phyloP scores from a whole-genome alignment of 441 rosid species.

The Populus hybrid region DNA sequence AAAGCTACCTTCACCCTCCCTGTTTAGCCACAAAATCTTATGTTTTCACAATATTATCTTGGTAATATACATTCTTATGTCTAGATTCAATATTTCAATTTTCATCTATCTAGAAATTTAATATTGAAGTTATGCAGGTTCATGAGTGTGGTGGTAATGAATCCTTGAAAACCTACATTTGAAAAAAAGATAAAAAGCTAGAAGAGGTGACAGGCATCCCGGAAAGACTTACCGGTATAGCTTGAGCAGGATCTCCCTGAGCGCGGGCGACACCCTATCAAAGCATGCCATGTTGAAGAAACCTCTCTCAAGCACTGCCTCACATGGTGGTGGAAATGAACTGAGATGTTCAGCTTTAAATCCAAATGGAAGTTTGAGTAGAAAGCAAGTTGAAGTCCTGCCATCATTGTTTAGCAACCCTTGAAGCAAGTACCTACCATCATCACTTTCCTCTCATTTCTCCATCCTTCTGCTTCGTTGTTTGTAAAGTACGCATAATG shows the following conservation, averaged over 20 bases:
- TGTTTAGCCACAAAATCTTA: background rate
- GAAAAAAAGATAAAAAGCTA: background rate
- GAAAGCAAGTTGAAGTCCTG: conserved; percentile 26
- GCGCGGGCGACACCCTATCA: conserved; percentile 66
- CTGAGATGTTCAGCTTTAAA: background rate
- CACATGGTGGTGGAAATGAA: background rate
- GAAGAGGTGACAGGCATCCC: background rate
- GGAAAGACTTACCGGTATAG: conserved; percentile 41
- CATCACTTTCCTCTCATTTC: background rate
- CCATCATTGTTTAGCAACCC: conserved; percentile 41
- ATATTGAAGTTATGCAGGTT: background rate
- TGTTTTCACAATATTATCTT: background rate
- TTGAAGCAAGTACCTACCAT: conserved; percentile 42
- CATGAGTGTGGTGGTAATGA: background rate
- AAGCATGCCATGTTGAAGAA: conserved; percentile 47
- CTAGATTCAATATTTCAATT: background rate
- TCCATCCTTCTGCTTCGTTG: conserved; percentile 12
- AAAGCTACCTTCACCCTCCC: background rate
- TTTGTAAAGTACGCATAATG: conserved; percentile 27
- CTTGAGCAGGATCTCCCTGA: conserved; percentile 61
- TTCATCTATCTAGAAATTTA: background rate
- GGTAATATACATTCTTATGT: background rate
- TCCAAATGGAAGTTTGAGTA: conserved; percentile 25
- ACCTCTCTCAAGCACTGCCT: conserved; percentile 8
- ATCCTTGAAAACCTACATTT: background rate